Conservation (phyloP, 2,329 filamentous ascomycete genomes). For the Cephalotrichum gorgonifer region DNA sequence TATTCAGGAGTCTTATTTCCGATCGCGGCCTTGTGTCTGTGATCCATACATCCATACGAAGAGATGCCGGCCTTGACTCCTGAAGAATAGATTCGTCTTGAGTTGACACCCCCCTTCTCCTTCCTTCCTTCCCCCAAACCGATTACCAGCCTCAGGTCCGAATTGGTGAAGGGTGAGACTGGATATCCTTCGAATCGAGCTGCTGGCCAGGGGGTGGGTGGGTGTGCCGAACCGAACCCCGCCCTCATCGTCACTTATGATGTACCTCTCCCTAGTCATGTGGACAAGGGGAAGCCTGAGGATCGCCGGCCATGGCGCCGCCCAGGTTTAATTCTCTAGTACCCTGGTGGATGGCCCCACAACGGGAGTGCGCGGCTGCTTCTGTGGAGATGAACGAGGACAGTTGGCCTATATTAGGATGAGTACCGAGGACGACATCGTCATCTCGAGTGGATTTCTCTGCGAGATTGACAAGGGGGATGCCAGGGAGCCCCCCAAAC, state of each 20-base stretch:
- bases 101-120: too few relatives aligned
- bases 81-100: neutral
- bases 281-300: neutral
- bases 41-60: too few relatives aligned
- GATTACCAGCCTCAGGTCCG: neutral
- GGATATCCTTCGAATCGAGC: neutral
- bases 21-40: too few relatives aligned
- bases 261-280: neutral
- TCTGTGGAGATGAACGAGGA: neutral
- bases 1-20: too few relatives aligned
- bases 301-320: neutral
- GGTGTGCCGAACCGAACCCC: neutral
- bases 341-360: neutral
- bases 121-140: too few relatives aligned
- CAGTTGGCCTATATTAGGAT: neutral
- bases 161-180: neutral
- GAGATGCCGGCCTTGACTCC: too few relatives aligned
- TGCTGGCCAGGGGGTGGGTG: neutral
- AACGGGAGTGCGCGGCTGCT: neutral
- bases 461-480: neutral
- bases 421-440: neutral
- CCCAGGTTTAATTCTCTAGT: neutral
- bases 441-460: neutral
- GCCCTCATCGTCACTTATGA: neutral
- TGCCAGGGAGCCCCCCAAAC: neutral